Evolutionary conservation across 2,329 filamentous ascomycete genomes (phyloP).

Genomic region (Cladophialophora psammophila): DNA sequence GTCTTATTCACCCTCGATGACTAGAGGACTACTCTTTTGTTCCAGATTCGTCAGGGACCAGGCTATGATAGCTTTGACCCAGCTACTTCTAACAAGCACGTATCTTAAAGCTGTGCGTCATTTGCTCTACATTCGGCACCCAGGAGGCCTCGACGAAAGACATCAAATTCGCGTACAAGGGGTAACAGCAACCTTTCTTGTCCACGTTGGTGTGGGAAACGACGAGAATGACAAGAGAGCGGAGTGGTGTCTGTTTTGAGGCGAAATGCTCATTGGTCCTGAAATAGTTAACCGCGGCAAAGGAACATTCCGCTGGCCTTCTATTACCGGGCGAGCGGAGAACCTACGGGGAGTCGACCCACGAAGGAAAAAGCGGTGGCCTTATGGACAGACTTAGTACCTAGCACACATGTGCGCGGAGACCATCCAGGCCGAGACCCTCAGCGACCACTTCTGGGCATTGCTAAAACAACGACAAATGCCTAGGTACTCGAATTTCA

Average conservation of each 20-base stretch:
- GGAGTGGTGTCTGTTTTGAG: not conserved
- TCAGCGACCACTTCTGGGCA: not conserved
- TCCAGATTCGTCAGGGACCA: no score
- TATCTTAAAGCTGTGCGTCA: no score
- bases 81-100: no score
- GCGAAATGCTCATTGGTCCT: not conserved
- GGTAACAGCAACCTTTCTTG: not conserved
- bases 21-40: no score
- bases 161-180: no score
- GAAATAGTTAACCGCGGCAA: conserved; percentile 2
- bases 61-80: no score
- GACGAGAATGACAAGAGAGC: not conserved
- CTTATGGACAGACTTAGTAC: not conserved
- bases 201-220: not conserved
- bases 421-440: not conserved
- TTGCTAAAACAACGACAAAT: not conserved
- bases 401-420: not conserved
- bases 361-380: not conserved
- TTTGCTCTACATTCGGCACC: no score
- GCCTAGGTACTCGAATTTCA: not conserved
- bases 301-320: not conserved
- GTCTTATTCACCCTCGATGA: not conserved
- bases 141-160: no score
- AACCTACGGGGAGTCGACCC: not conserved
- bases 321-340: not conserved